phyloP scores from a whole-genome alignment of 177 flowering plant species.

The Vitis hybrid region DNA sequence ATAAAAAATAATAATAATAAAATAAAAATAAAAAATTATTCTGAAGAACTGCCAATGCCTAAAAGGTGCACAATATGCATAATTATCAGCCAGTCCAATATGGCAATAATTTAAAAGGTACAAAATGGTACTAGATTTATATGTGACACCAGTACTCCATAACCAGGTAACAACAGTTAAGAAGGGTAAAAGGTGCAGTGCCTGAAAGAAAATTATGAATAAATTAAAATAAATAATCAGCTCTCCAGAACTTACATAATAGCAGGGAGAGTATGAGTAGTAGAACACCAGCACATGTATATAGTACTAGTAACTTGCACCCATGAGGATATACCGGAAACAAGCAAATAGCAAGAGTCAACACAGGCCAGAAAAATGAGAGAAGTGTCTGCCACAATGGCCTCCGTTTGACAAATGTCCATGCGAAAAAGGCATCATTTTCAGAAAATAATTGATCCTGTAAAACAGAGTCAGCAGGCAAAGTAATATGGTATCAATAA shows the following conservation, averaged over 20 bases:
- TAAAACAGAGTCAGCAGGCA: constrained; percentile 4
- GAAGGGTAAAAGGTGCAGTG: not conserved
- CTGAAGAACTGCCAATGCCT: too few relatives aligned
- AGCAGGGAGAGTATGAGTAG: constrained; percentile 73
- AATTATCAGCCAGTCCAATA: not conserved
- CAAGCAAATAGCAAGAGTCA: constrained; percentile 95
- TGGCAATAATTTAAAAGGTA: not conserved
- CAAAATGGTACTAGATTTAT: not conserved
- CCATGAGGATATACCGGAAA: constrained; percentile 95
- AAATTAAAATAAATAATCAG: not conserved
- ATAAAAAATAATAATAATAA: too few relatives aligned
- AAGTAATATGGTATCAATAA: not conserved
- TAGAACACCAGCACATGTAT: constrained; percentile 86
- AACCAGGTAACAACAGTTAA: not conserved
- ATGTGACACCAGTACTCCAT: not conserved
- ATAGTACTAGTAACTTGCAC: constrained; percentile 78
- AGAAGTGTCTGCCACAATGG: constrained; percentile 98
- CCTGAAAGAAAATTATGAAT: not conserved
- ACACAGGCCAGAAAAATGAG: constrained; percentile 91
- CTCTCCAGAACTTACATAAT: constrained; percentile 44
- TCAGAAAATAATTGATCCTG: constrained; percentile 97
- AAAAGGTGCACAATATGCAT: not conserved
- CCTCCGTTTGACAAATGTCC: constrained; percentile 81
- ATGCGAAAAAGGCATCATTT: constrained; percentile 94
- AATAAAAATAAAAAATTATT: too few relatives aligned